These are phyloP conservation scores for Cryphonectria naterciae DNA, from an alignment of 2,329 filamentous ascomycete species.

Conservation along the genomic window DNA sequence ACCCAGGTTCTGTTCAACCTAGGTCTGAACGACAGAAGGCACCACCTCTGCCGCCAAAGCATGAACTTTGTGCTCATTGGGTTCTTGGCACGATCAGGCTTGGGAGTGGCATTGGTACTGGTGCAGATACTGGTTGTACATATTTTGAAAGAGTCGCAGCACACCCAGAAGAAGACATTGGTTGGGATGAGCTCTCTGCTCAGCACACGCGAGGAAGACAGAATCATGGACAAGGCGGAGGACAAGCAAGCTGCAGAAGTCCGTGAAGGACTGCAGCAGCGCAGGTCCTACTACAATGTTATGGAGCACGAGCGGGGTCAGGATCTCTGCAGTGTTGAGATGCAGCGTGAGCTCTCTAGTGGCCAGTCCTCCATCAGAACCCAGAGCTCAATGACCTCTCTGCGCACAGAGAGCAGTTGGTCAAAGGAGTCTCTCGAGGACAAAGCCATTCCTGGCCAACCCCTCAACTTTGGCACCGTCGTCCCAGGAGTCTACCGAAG, in stretches of 20 bases:
- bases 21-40: not conserved
- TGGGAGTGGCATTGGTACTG: constrained; percentile 18
- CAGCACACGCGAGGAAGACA: constrained; percentile 13
- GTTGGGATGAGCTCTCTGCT: not conserved
- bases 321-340: constrained; percentile 20
- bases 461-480: constrained; percentile 78
- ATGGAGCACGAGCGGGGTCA: constrained; percentile 6
- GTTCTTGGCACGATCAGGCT: constrained; percentile 20
- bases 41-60: constrained; percentile 9
- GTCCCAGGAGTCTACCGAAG: constrained; percentile 78
- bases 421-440: constrained; percentile 13
- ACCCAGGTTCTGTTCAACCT: not conserved
- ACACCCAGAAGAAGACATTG: constrained; percentile 9
- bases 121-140: constrained; percentile 20
- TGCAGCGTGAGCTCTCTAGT: constrained; percentile 25
- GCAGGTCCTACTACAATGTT: constrained; percentile 23
- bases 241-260: constrained; percentile 8
- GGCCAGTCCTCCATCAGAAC: constrained; percentile 21
- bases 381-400: constrained; percentile 13
- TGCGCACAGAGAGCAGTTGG: constrained; percentile 22
- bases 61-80: constrained; percentile 28
- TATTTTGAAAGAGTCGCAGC: not conserved
- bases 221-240: constrained; percentile 23
- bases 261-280: constrained; percentile 23
- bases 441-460: constrained; percentile 41